Evolutionary conservation across 2,329 filamentous ascomycete genomes (phyloP).

Genomic region (Fusarium hostae): DNA sequence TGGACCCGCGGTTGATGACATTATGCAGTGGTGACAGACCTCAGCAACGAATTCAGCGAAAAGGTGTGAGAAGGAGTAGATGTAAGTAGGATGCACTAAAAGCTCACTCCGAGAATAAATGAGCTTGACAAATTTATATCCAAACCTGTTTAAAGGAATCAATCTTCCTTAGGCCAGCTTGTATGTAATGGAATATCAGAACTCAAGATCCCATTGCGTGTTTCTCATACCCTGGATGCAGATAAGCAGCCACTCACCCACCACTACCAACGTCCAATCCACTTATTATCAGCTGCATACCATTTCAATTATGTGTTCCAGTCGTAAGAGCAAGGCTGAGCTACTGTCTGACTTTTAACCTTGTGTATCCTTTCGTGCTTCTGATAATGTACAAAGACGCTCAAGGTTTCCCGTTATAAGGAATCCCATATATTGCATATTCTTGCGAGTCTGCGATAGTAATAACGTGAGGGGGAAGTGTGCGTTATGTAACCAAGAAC

Average conservation of each 20-base stretch:
- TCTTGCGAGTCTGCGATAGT: too few relatives aligned
- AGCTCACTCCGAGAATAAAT: neutral
- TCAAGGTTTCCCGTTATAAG: too few relatives aligned
- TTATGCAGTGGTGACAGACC: neutral
- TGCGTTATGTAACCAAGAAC: too few relatives aligned
- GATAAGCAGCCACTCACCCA: neutral
- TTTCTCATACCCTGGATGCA: neutral
- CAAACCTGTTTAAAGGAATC: accelerated
- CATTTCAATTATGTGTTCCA: too few relatives aligned
- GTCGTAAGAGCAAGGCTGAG: neutral
- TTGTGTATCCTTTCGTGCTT: neutral
- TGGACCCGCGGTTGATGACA: neutral
- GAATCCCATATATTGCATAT: too few relatives aligned
- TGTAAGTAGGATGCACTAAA: accelerated
- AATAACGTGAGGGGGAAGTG: too few relatives aligned
- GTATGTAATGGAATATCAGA: neutral
- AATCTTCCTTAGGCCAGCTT: neutral
- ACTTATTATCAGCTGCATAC: neutral
- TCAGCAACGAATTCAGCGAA: accelerated
- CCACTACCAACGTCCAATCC: neutral
- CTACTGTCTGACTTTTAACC: neutral
- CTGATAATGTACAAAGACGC: too few relatives aligned
- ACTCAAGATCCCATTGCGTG: neutral
- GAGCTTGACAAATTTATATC: neutral
- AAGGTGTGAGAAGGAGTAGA: accelerated